Percentiles rank a stretch among this genome's conserved stretches.
Conservation (phyloP, 208 protist species). For the Wallacemonas collosoma region DNA sequence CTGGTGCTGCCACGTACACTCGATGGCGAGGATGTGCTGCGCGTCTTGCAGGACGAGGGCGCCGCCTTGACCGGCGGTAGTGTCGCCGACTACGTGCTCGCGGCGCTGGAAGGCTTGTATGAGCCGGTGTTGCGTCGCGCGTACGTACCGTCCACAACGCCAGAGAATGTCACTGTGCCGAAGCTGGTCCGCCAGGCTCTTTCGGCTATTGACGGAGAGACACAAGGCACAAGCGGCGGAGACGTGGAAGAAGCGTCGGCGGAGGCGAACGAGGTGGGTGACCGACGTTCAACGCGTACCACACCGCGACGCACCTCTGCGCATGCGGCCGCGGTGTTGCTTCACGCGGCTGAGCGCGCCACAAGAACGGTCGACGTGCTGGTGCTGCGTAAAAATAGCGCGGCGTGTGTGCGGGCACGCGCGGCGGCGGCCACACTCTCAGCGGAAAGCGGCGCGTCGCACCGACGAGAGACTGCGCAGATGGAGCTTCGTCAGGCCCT, state of each 20-base stretch:
- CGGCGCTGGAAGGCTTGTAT: slow-evolving; percentile 63
- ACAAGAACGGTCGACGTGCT: slow-evolving; percentile 50
- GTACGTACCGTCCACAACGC: slow-evolving; percentile 10
- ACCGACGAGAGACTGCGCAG: too few relatives aligned
- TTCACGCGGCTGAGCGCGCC: background rate
- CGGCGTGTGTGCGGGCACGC: slow-evolving; percentile 13
- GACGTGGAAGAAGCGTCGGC: too few relatives aligned
- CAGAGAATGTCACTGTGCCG: slow-evolving; percentile 3
- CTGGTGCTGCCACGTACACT: slow-evolving; percentile 67
- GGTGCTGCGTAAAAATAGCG: slow-evolving; percentile 49
- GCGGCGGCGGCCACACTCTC: slow-evolving; percentile 1
- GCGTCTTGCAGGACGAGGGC: slow-evolving; percentile 16
- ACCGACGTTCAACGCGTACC: too few relatives aligned
- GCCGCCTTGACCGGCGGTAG: background rate
- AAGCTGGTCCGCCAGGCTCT: background rate
- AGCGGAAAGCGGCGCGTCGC: background rate
- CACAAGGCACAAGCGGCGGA: too few relatives aligned
- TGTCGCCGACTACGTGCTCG: slow-evolving; percentile 47
- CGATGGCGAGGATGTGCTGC: slow-evolving; percentile 26
- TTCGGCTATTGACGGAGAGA: background rate
- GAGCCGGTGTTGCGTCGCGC: slow-evolving; percentile 51
- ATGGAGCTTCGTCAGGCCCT: background rate
- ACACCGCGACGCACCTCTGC: too few relatives aligned
- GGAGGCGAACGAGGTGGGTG: too few relatives aligned
- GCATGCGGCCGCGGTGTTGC: background rate